Conservation (phyloP, 768 basidiomycete species). For the Tremella fuciformis region DNA sequence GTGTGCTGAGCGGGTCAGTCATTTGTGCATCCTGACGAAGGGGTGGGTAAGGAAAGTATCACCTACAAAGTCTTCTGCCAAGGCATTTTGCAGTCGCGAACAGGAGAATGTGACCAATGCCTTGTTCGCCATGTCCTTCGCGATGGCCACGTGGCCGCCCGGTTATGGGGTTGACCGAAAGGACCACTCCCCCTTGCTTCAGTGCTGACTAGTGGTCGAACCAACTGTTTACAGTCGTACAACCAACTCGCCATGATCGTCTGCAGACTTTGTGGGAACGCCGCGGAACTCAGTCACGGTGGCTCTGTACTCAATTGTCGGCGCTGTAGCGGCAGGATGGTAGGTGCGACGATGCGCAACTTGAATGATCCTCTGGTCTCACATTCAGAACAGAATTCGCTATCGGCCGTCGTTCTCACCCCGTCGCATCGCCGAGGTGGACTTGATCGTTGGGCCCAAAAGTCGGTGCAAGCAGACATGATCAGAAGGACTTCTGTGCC, state of each 20-base stretch:
- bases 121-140: too few species aligned
- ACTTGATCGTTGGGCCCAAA: slow-evolving; percentile 23
- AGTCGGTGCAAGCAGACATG: slow-evolving; percentile 6
- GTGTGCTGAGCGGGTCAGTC: slow-evolving; percentile 27
- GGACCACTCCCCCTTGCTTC: not conserved
- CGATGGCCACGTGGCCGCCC: too few species aligned
- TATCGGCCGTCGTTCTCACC: not conserved
- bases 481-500: not conserved
- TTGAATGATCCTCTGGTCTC: not conserved
- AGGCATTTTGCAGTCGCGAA: slow-evolving; percentile 60
- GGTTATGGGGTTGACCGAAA: not conserved
- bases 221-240: too few species aligned
- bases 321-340: slow-evolving; percentile 19
- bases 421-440: slow-evolving; percentile 11
- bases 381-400: not conserved
- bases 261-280: slow-evolving; percentile 20
- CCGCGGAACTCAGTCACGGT: not conserved
- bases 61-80: slow-evolving; percentile 79
- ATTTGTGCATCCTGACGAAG: not conserved
- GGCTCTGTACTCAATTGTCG: slow-evolving; percentile 2
- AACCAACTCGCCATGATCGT: slow-evolving; percentile 23
- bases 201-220: too few species aligned
- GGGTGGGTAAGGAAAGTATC: not conserved
- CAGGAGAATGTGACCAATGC: too few species aligned
- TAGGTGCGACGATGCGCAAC: slow-evolving; percentile 13